Percentiles rank a stretch among this genome's conserved stretches.
Evolutionary conservation across 2,329 filamentous ascomycete genomes (phyloP).

Genomic region (Fonsecaea erecta): DNA sequence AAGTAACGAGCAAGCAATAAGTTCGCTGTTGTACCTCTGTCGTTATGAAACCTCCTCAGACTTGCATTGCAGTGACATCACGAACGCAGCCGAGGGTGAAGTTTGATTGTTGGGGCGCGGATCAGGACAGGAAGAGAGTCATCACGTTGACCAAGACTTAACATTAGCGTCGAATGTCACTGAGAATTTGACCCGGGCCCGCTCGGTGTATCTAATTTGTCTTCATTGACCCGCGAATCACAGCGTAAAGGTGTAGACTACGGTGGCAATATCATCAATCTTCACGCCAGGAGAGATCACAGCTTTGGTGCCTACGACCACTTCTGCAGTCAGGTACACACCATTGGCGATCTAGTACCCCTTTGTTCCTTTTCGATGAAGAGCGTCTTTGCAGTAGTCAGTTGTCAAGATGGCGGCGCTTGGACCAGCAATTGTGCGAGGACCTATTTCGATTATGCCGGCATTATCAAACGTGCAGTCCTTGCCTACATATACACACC

Average conservation of each 20-base stretch:
- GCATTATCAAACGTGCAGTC: slow-evolving; percentile 87
- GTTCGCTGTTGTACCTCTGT: no score
- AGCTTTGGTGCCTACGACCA: slow-evolving; percentile 66
- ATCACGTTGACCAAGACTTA: no score
- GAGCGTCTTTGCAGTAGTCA: slow-evolving; percentile 72
- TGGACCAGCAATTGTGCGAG: slow-evolving; percentile 70
- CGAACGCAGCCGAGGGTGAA: no score
- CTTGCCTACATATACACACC: slow-evolving; percentile 80
- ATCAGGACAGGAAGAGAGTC: no score
- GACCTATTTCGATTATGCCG: slow-evolving; percentile 79
- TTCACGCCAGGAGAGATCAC: slow-evolving; percentile 60
- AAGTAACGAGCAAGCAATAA: no score
- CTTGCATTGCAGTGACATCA: no score
- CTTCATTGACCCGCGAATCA: slow-evolving; percentile 50
- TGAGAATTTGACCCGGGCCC: not conserved
- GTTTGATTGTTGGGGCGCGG: no score
- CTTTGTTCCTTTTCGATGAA: slow-evolving; percentile 72
- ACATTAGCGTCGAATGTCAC: not conserved
- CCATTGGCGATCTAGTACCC: slow-evolving; percentile 71
- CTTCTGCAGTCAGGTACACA: slow-evolving; percentile 76
- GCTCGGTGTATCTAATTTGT: slow-evolving; percentile 49
- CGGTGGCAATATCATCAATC: slow-evolving; percentile 49
- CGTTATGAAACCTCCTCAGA: no score
- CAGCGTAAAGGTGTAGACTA: slow-evolving; percentile 51
- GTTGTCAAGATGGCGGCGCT: slow-evolving; percentile 85